phyloP scores from a whole-genome alignment of 2,329 filamentous ascomycete species.

The Ophiostoma perfectum region DNA sequence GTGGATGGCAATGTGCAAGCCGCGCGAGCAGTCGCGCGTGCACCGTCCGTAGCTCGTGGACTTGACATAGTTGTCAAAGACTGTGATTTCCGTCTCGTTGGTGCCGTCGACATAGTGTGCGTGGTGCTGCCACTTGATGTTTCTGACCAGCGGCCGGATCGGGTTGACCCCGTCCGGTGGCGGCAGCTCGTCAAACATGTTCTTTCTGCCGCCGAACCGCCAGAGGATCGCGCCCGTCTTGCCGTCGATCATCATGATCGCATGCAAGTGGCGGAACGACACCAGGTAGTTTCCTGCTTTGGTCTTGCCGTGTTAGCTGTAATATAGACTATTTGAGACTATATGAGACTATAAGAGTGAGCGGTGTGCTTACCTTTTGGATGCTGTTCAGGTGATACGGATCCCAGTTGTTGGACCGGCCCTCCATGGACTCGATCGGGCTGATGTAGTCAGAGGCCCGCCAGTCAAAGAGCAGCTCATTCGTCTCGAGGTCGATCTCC shows the following conservation, averaged over 20 bases:
- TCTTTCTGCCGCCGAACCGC: conserved; percentile 42
- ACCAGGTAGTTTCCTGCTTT: conserved; percentile 42
- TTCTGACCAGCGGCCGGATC: background rate
- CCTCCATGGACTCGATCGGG: conserved; percentile 27
- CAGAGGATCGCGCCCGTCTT: conserved; percentile 41
- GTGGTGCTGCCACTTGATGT: conserved; percentile 44
- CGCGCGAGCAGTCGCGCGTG: conserved; percentile 36
- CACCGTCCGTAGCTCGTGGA: conserved; percentile 34
- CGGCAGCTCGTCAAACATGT: conserved; percentile 36
- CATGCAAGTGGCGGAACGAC: conserved; percentile 40
- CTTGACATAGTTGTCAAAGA: conserved; percentile 48
- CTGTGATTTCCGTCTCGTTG: conserved; percentile 38
- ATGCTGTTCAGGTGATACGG: conserved; percentile 48
- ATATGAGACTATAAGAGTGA: background rate
- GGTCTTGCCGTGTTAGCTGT: conserved; percentile 32
- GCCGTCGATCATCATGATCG: conserved; percentile 39
- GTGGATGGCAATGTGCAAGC: conserved; percentile 42
- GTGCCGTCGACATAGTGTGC: conserved; percentile 39
- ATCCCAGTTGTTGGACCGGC: conserved; percentile 36
- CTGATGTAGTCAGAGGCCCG: conserved; percentile 46
- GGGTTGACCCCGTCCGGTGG: conserved; percentile 23
- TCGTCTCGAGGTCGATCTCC: conserved; percentile 48
- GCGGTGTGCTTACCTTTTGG: conserved; percentile 28
- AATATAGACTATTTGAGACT: background rate
- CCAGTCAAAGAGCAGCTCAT: conserved; percentile 55